Evolutionary conservation across 805 yeast genomes (phyloP).

Genomic region (Candida tammaniensis): DNA sequence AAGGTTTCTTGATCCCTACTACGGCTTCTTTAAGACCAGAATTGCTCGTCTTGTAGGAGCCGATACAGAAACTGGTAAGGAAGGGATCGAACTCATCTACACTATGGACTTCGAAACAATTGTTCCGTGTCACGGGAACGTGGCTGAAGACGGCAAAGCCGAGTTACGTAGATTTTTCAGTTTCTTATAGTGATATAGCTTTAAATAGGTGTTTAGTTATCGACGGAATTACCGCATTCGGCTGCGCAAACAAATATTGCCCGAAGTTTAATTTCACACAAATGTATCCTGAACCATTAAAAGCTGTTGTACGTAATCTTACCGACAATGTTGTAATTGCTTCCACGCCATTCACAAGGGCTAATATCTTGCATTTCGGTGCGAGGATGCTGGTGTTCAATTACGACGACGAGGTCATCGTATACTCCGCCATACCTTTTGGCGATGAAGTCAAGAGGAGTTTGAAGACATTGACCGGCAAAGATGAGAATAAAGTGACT

Average conservation of each 20-base stretch:
- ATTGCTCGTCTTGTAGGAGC: constrained; percentile 1
- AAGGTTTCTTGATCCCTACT: constrained; percentile 38
- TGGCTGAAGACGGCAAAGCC: constrained; percentile 36
- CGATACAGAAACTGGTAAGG: constrained; percentile 2
- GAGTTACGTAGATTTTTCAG: constrained; percentile 15
- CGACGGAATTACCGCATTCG: too few species aligned
- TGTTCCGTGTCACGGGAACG: constrained; percentile 58
- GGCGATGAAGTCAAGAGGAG: constrained; percentile 43
- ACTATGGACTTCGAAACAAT: constrained; percentile 45
- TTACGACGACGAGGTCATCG: constrained; percentile 30
- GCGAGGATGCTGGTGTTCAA: constrained; percentile 41
- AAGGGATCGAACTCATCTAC: constrained; percentile 27
- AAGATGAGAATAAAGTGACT: constrained; percentile 37
- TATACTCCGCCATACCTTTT: constrained; percentile 62
- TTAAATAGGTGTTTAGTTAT: too few species aligned
- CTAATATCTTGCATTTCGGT: constrained; percentile 33
- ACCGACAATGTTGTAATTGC: constrained; percentile 34
- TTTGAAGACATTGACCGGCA: constrained; percentile 30
- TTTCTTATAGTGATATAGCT: too few species aligned
- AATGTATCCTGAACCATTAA: constrained; percentile 35
- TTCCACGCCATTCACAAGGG: constrained; percentile 32
- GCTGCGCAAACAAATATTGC: too few species aligned
- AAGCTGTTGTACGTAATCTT: constrained; percentile 27
- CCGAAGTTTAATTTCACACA: background rate
- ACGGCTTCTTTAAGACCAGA: constrained; percentile 1